phyloP scores from a whole-genome alignment of 805 yeast species.

The Alloascoidea hylecoeti region DNA sequence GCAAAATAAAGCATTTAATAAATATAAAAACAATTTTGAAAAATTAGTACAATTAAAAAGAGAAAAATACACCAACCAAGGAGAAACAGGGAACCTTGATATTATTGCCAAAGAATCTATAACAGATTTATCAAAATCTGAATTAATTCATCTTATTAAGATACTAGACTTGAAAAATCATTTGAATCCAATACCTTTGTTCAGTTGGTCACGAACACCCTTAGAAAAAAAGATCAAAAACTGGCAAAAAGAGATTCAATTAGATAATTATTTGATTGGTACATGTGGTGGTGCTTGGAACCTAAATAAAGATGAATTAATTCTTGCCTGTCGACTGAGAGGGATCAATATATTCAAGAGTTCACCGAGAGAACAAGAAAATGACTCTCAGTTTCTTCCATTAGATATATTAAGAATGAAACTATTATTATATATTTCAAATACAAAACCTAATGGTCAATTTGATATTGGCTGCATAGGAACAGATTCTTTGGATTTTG shows the following conservation, averaged over 20 bases:
- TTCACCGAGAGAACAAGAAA: constrained; percentile 2
- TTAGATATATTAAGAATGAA: neutral
- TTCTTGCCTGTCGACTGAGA: constrained; percentile 33
- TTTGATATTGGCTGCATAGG: too few relatives aligned
- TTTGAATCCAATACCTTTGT: constrained; percentile 17
- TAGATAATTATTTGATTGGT: constrained; percentile 33
- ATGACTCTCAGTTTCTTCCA: neutral
- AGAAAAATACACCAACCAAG: too few relatives aligned
- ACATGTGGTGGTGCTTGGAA: constrained; percentile 31
- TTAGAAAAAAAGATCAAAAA: constrained; percentile 24
- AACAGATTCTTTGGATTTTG: too few relatives aligned
- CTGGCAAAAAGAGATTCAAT: constrained; percentile 29
- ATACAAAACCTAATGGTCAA: too few relatives aligned
- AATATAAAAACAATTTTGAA: constrained; percentile 6
- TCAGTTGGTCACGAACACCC: constrained; percentile 20
- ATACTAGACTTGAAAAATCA: constrained; percentile 21
- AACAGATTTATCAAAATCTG: constrained; percentile 20
- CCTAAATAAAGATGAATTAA: constrained; percentile 29
- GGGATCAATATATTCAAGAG: constrained; percentile 25
- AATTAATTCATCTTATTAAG: constrained; percentile 18
- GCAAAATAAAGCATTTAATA: constrained; percentile 5
- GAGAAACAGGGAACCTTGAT: neutral
- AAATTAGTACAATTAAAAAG: constrained; percentile 8
- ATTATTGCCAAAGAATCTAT: constrained; percentile 21
- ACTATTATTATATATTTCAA: neutral